phyloP scores from a whole-genome alignment of 176 grass and related monocot species.

The Musa beccarii region DNA sequence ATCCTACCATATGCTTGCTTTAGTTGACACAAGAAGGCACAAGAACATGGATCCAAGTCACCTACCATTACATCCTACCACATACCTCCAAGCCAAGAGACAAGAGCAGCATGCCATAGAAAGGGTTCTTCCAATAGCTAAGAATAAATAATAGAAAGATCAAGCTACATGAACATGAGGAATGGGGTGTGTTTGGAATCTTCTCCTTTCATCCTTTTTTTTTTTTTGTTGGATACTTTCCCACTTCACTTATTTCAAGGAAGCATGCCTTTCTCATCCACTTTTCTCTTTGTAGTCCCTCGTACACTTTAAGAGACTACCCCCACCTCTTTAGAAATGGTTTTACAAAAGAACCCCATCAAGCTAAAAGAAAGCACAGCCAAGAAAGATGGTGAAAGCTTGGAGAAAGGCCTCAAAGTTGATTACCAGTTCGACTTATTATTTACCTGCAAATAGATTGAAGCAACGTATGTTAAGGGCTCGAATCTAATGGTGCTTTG shows the following conservation, averaged over 20 bases:
- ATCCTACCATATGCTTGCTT: not conserved
- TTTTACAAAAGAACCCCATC: too few relatives aligned
- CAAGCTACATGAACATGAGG: constrained; percentile 23
- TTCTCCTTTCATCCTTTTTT: constrained; percentile 25
- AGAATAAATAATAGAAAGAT: constrained; percentile 18
- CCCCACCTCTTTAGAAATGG: too few relatives aligned
- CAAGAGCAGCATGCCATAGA: constrained; percentile 9
- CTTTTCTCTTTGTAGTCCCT: too few relatives aligned
- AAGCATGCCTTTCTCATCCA: too few relatives aligned
- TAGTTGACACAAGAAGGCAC: constrained; percentile 8
- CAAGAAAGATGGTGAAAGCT: too few relatives aligned
- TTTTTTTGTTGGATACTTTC: too few relatives aligned
- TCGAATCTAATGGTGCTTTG: not conserved
- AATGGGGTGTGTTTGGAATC: constrained; percentile 39
- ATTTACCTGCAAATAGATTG: constrained; percentile 54
- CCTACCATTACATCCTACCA: not conserved
- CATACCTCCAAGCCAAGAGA: constrained; percentile 12
- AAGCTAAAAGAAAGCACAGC: too few relatives aligned
- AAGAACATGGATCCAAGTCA: constrained; percentile 15
- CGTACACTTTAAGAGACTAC: too few relatives aligned
- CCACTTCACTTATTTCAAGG: too few relatives aligned
- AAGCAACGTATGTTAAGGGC: not conserved
- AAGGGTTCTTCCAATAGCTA: constrained; percentile 10
- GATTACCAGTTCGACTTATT: constrained; percentile 18
- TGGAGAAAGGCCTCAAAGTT: not conserved